Base-by-base conservation (phyloP, 768 basidiomycete genomes). In the Calocybe cyanea region DNA sequence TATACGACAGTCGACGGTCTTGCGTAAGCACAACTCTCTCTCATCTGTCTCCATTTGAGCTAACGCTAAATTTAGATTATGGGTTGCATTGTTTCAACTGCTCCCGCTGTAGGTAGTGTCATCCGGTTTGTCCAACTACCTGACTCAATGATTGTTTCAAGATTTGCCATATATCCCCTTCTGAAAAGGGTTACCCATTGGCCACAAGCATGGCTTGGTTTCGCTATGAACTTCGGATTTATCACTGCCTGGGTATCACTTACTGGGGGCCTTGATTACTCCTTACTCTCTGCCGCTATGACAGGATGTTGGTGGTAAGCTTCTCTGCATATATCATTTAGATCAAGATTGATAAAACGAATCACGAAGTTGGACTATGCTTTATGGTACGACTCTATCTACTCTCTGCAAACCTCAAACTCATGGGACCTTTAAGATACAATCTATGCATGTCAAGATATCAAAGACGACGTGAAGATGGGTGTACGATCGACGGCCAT, bases 401-500 rank as follows among this genome's bases (percentile, higher is more conserved):
- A 17, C n/a, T 17, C 28, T 14, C 19, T 3, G 31, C 17, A 20
- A 37, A 20, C 19, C 45, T 39, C 2, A n/a, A 10, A 19, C 15
- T 18, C 41, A 47, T 13, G 24, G n/a, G n/a, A 34, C 17, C 28
- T 6, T 36, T 3, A 36, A 60, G 58, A 53, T 38, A 57, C 57
- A n/a, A 55, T 60, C 49, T 90, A 91, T 58, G 87, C 85, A 14
- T 87, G 84, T 59, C 78, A 88, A 68, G 88, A 91, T 62, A 81
- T 83, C 45, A 63, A 72, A 45, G 88, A 89, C 65, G 87, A 90
- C 61, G 62, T 81, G 32, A 73, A 77, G 41, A 80, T 78, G 45
- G 84, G 83, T n/a, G 79, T 89, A 32, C 78, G 81, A 49, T 89
- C 85, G 6, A 89, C 85, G 19, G 87, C 88, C 0, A 75, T 89